Evolutionary conservation across 73 alveolate genomes (phyloP).

Genomic region (Paramecium primaurelia): DNA sequence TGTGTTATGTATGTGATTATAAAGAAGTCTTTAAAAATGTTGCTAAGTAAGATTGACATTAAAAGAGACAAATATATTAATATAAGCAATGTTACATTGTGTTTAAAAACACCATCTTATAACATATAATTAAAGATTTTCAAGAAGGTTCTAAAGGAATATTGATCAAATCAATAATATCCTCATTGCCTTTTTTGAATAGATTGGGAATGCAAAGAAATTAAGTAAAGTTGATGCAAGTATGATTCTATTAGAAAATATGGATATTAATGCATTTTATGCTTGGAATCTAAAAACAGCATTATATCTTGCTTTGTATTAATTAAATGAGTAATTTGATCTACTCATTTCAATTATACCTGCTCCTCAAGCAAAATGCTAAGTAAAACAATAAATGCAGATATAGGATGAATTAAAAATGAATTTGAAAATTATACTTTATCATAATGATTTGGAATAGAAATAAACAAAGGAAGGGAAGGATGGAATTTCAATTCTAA

Average conservation of each 20-base stretch:
- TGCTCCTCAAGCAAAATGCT: slow-evolving; percentile 50
- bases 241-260: background rate
- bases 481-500: background rate
- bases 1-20: too few species aligned
- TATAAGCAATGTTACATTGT: background rate
- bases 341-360: background rate
- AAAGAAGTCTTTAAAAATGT: too few species aligned
- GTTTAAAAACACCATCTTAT: background rate
- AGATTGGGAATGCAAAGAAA: background rate
- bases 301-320: slow-evolving; percentile 20
- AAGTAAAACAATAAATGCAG: slow-evolving; percentile 5
- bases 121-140: background rate
- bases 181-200: background rate
- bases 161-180: background rate
- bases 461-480: background rate
- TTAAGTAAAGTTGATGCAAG: background rate
- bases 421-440: background rate
- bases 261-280: slow-evolving; percentile 13
- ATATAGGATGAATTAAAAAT: background rate
- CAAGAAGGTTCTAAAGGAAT: background rate
- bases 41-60: too few species aligned
- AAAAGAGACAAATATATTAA: background rate
- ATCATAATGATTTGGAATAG: background rate
- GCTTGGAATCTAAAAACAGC: background rate
- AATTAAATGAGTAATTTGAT: slow-evolving; percentile 46